A percentile compares a stretch with the other conserved stretches of the same genome.
phyloP scores from a whole-genome alignment of 345 rosid species.

The Moricandia arvensis region DNA sequence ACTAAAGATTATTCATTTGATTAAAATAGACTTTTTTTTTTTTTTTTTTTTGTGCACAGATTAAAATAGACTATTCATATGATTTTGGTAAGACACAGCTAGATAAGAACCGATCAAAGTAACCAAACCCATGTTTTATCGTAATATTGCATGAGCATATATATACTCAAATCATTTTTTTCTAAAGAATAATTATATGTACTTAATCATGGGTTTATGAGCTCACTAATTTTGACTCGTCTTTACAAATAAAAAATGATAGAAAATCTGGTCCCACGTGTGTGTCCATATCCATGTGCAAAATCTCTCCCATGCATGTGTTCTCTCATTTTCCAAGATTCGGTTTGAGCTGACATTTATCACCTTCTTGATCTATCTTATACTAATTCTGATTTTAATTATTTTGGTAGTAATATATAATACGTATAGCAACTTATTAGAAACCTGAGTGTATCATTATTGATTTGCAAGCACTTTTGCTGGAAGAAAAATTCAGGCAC shows the following conservation, averaged over 20 bases:
- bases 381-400: neutral
- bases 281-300: constrained; percentile 35
- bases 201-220: constrained; percentile 4
- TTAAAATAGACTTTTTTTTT: too few species aligned
- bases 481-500: neutral
- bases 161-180: neutral
- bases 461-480: neutral
- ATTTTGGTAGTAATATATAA: neutral
- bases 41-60: too few species aligned
- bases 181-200: neutral
- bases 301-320: constrained; percentile 27
- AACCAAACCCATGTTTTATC: constrained; percentile 10
- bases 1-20: neutral
- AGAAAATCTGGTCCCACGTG: constrained; percentile 19
- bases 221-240: constrained; percentile 3
- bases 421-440: neutral
- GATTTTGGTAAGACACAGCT: neutral
- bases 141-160: constrained; percentile 1
- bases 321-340: constrained; percentile 6
- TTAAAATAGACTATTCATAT: neutral
- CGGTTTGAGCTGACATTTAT: constrained; percentile 14
- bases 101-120: constrained; percentile 20
- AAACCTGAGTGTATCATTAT: neutral
- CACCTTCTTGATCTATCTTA: constrained; percentile 3
- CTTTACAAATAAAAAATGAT: neutral